Conservation (phyloP, 2,329 filamentous ascomycete species). For the Pseudocercospora vitis region DNA sequence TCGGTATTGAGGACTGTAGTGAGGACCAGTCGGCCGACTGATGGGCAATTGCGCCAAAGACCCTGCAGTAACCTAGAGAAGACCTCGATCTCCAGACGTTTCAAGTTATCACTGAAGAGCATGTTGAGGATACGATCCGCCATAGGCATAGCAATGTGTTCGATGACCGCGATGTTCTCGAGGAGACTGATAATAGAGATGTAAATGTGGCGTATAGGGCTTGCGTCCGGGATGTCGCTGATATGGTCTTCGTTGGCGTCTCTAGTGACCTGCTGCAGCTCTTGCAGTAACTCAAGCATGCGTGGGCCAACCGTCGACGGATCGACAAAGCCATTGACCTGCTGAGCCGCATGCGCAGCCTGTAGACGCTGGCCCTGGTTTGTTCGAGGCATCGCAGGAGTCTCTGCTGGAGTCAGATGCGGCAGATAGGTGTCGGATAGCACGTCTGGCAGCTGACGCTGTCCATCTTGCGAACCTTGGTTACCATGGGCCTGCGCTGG, state of each 20-base stretch:
- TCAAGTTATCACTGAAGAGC: slow-evolving; percentile 57
- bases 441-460: slow-evolving; percentile 62
- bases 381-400: slow-evolving; percentile 60
- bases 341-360: slow-evolving; percentile 33
- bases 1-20: slow-evolving; percentile 54
- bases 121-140: slow-evolving; percentile 33
- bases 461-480: slow-evolving; percentile 58
- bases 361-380: slow-evolving; percentile 53
- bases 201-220: slow-evolving; percentile 58
- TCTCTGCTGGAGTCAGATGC: slow-evolving; percentile 62
- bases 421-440: slow-evolving; percentile 64
- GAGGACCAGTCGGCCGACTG: slow-evolving; percentile 56
- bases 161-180: slow-evolving; percentile 55
- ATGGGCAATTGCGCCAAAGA: slow-evolving; percentile 61
- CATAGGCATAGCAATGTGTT: slow-evolving; percentile 34
- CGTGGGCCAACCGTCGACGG: slow-evolving; percentile 54
- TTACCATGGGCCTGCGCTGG: slow-evolving; percentile 51
- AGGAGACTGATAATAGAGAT: slow-evolving; percentile 57
- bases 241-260: slow-evolving; percentile 59
- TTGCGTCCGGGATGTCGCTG: slow-evolving; percentile 56
- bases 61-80: slow-evolving; percentile 61
- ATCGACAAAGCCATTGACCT: slow-evolving; percentile 63
- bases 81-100: slow-evolving; percentile 61
- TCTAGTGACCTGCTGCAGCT: slow-evolving; percentile 57
- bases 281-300: slow-evolving; percentile 55